These are phyloP conservation scores for Aspergillus cejpii DNA, from an alignment of 2,329 filamentous ascomycete genomes.

Conservation along the genomic window DNA sequence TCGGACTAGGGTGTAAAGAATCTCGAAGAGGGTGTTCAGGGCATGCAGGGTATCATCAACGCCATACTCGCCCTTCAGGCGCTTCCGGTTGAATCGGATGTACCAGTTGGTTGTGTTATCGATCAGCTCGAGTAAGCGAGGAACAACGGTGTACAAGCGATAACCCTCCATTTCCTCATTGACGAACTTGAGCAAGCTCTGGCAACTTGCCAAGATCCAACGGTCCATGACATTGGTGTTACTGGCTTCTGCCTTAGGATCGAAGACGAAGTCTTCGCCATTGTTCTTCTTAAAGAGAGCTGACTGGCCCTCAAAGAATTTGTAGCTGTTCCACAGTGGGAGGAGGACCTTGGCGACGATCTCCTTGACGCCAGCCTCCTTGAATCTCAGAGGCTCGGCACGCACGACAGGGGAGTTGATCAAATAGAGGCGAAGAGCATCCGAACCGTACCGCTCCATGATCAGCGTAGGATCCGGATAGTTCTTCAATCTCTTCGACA, in stretches of 20 bases:
- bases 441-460: conserved; percentile 82
- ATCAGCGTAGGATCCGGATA: conserved; percentile 81
- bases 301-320: conserved; percentile 90
- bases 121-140: conserved; percentile 71
- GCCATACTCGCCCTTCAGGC: conserved; percentile 84
- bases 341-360: conserved; percentile 87
- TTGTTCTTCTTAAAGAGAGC: conserved; percentile 79
- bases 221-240: conserved; percentile 92
- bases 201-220: conserved; percentile 89
- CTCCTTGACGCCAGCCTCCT: conserved; percentile 87
- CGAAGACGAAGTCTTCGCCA: conserved; percentile 68
- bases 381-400: conserved; percentile 84
- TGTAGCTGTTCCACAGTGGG: conserved; percentile 93
- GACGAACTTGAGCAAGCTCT: conserved; percentile 84
- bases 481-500: conserved; percentile 96
- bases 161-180: conserved; percentile 83
- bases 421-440: conserved; percentile 87
- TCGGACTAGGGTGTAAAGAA: conserved; percentile 80
- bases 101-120: conserved; percentile 99
- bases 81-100: conserved; percentile 86
- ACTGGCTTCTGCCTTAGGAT: conserved; percentile 64
- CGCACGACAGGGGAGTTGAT: conserved; percentile 95
- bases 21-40: conserved; percentile 88
- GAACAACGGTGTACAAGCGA: conserved; percentile 85
- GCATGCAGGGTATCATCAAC: conserved; percentile 81